Conservation (phyloP, 2,329 filamentous ascomycete genomes). For the Alternaria brassicae region DNA sequence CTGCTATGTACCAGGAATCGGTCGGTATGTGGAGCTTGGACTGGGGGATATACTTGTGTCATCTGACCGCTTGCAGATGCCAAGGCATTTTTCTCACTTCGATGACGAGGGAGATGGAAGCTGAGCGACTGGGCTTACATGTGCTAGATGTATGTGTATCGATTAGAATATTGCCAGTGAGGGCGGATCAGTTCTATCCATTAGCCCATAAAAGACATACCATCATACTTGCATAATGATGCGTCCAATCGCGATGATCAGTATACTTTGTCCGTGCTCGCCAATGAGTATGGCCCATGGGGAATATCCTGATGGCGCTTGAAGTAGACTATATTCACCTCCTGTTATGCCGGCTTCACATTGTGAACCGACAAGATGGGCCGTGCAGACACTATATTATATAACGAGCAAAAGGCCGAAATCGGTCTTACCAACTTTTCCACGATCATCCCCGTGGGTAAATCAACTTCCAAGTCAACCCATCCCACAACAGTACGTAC, state of each 20-base stretch:
- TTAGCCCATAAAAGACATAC: fast-evolving
- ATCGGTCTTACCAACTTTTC: neutral
- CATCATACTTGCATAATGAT: neutral
- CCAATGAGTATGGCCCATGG: neutral
- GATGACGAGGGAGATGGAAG: neutral
- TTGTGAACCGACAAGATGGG: neutral
- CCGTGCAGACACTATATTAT: too few relatives aligned
- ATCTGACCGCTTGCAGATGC: neutral
- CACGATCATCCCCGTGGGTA: too few relatives aligned
- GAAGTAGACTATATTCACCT: neutral
- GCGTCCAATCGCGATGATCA: neutral
- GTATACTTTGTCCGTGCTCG: fast-evolving
- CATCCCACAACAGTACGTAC: neutral
- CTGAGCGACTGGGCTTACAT: neutral
- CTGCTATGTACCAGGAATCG: neutral
- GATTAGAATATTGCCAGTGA: neutral
- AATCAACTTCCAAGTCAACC: neutral
- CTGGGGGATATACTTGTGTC: neutral
- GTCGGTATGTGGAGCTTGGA: neutral
- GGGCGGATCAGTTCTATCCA: fast-evolving
- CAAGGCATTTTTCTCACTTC: neutral
- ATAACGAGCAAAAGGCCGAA: fast-evolving
- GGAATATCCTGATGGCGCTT: fast-evolving
- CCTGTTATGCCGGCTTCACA: neutral
- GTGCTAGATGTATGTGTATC: neutral